These are phyloP conservation scores for Adansonia rubrostipa DNA, from an alignment of 441 rosid species.

Conservation along the genomic window DNA sequence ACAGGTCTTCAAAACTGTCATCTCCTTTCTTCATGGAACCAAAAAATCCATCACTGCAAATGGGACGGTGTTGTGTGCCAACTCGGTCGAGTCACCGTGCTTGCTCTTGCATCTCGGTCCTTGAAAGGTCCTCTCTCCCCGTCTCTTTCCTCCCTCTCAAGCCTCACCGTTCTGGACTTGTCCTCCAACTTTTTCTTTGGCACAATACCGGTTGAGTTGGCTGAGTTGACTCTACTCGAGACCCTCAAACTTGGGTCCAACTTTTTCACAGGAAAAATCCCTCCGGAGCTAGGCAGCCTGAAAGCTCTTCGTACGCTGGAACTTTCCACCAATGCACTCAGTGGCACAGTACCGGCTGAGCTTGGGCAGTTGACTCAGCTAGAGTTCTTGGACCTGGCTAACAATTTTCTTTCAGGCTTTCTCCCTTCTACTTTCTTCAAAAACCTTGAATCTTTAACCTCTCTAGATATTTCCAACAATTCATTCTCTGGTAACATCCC, in stretches of 20 bases:
- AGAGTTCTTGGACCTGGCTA: slow-evolving; percentile 60
- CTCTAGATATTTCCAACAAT: slow-evolving; percentile 78
- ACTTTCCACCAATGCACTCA: slow-evolving; percentile 63
- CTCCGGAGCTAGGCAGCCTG: slow-evolving; percentile 53
- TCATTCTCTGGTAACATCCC: slow-evolving; percentile 66
- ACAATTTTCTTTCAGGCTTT: slow-evolving; percentile 66
- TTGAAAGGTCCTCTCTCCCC: slow-evolving; percentile 55
- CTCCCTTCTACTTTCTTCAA: slow-evolving; percentile 49
- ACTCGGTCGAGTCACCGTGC: slow-evolving; percentile 50
- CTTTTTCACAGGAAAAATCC: slow-evolving; percentile 54
- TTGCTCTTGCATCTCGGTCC: slow-evolving; percentile 44
- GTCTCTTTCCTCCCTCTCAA: slow-evolving; percentile 57
- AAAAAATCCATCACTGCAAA: slow-evolving; percentile 44
- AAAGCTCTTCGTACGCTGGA: slow-evolving; percentile 54
- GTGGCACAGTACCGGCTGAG: slow-evolving; percentile 52
- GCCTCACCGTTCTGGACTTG: slow-evolving; percentile 61
- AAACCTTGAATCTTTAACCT: slow-evolving; percentile 50
- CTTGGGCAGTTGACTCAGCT: slow-evolving; percentile 55
- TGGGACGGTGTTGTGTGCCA: slow-evolving; percentile 80
- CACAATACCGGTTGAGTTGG: slow-evolving; percentile 44
- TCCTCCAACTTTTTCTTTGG: slow-evolving; percentile 61
- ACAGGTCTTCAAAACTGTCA: slow-evolving; percentile 45
- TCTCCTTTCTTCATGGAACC: slow-evolving; percentile 68
- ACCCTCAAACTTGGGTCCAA: slow-evolving; percentile 57
- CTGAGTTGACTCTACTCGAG: slow-evolving; percentile 47